phyloP scores from a whole-genome alignment of 2,329 filamentous ascomycete species.

The Colletotrichum horii region DNA sequence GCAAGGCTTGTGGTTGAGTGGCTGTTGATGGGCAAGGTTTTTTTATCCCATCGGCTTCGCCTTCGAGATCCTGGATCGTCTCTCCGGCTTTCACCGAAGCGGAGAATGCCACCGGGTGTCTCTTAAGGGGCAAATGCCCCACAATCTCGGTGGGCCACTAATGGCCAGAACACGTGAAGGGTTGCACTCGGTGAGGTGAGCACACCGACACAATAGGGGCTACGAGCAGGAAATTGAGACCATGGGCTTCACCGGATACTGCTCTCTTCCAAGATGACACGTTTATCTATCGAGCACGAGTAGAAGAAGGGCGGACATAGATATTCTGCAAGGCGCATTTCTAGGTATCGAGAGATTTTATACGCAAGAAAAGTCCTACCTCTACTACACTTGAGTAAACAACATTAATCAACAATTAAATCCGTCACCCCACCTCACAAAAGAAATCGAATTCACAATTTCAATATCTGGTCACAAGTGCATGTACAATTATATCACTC shows the following conservation, averaged over 20 bases:
- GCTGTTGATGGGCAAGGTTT: background rate
- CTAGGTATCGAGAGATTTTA: no score
- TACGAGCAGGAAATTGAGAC: background rate
- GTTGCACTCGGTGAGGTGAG: background rate
- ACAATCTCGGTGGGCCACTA: background rate
- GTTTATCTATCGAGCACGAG: background rate
- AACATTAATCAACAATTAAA: no score
- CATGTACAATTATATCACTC: background rate
- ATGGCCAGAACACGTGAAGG: background rate
- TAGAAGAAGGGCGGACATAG: no score
- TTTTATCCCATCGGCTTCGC: background rate
- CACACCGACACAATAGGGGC: background rate
- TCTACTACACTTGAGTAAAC: no score
- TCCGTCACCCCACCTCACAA: no score
- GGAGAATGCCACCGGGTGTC: background rate
- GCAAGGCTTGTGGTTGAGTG: background rate
- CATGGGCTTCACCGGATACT: background rate
- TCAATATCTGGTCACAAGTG: background rate
- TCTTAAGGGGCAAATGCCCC: background rate
- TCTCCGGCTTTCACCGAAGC: background rate
- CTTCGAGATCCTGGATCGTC: background rate
- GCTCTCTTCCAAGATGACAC: background rate
- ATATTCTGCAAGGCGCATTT: no score
- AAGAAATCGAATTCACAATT: no score
- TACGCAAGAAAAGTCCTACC: no score